A percentile compares a stretch with the other conserved stretches of the same genome.
Evolutionary conservation across 129 eudicot species (phyloP).

Genomic region (Chrysanthemum makinoi): DNA sequence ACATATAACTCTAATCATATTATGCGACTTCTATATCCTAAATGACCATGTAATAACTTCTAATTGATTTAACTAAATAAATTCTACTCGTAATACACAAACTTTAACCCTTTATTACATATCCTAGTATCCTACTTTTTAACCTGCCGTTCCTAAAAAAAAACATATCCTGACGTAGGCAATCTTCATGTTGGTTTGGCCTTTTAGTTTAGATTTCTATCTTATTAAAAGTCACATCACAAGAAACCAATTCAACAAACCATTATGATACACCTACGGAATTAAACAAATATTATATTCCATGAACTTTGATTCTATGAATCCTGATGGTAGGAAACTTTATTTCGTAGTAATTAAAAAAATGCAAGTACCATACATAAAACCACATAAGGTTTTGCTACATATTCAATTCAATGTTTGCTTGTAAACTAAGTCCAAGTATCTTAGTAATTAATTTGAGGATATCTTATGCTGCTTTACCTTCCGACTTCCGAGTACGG

Average conservation of each 20-base stretch:
- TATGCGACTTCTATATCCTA: too few relatives aligned
- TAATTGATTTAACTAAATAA: too few relatives aligned
- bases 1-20: too few relatives aligned
- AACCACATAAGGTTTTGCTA: not conserved
- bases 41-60: too few relatives aligned
- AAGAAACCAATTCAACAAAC: slow-evolving; percentile 3
- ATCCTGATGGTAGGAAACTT: slow-evolving; percentile 5
- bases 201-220: not conserved
- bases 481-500: not conserved
- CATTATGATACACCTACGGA: slow-evolving; percentile 18
- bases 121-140: too few relatives aligned
- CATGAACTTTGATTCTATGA: slow-evolving; percentile 24
- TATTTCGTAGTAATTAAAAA: not conserved
- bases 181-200: slow-evolving; percentile 3
- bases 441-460: slow-evolving; percentile 15
- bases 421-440: slow-evolving; percentile 11
- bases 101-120: too few relatives aligned
- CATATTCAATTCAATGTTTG: slow-evolving; percentile 23
- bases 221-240: slow-evolving; percentile 25
- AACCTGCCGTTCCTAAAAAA: too few relatives aligned
- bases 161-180: not conserved
- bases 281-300: slow-evolving; percentile 24
- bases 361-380: slow-evolving; percentile 8
- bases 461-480: not conserved
- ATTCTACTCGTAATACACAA: too few relatives aligned